These are phyloP conservation scores for Trametes elegans DNA, from an alignment of 768 basidiomycete genomes.

Conservation along the genomic window DNA sequence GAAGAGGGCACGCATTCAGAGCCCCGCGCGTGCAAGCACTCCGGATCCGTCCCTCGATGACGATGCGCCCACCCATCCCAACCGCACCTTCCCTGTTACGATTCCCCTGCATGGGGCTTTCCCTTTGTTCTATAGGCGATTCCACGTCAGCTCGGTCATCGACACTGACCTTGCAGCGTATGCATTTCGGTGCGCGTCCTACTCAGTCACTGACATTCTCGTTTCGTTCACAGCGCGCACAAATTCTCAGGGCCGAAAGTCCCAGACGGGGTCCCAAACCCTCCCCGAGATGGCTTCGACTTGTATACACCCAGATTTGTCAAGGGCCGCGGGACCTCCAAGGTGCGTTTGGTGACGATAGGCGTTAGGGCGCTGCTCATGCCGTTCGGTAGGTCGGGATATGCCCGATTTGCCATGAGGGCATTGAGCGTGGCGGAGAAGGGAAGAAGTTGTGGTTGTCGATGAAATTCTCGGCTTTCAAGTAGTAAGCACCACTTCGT, in stretches of 20 bases:
- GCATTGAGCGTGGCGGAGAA: constrained; percentile 56
- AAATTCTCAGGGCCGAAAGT: constrained; percentile 13
- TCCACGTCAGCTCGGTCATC: constrained; percentile 61
- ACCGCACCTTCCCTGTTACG: constrained; percentile 50
- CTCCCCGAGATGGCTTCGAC: constrained; percentile 58
- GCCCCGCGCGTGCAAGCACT: neutral
- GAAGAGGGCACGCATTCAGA: constrained; percentile 1
- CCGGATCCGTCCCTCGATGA: neutral
- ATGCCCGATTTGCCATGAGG: constrained; percentile 76
- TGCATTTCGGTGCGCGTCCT: constrained; percentile 17
- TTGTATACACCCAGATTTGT: constrained; percentile 80
- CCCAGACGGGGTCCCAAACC: constrained; percentile 51
- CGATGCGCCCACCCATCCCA: constrained; percentile 27
- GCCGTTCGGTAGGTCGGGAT: constrained; percentile 44
- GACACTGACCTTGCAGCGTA: constrained; percentile 41
- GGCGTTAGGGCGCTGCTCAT: neutral
- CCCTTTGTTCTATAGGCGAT: constrained; percentile 67
- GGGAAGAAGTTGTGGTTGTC: constrained; percentile 67
- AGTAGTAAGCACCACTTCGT: constrained; percentile 51
- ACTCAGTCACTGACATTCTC: neutral
- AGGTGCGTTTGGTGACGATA: constrained; percentile 32
- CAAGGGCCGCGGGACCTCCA: constrained; percentile 62
- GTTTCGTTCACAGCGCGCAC: neutral
- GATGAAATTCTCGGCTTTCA: constrained; percentile 81
- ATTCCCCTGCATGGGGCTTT: constrained; percentile 50